Conservation (phyloP, 2,329 filamentous ascomycete genomes). For the Davidsoniella neocaledoniae region DNA sequence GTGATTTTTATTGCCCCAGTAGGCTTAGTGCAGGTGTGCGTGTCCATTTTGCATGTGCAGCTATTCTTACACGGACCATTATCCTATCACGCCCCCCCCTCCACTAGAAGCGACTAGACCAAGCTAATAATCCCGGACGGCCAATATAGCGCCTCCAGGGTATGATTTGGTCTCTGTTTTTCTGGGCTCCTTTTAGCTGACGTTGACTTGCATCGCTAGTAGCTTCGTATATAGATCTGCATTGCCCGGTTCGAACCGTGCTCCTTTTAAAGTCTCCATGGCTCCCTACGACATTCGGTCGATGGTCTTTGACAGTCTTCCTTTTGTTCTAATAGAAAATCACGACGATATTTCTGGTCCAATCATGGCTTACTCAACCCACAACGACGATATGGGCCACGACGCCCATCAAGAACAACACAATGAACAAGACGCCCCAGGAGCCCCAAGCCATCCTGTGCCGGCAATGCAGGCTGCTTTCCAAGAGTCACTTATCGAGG, state of each 20-base stretch:
- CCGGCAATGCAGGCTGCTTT: slow-evolving; percentile 65
- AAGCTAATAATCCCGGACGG: slow-evolving; percentile 8
- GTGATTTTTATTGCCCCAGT: slow-evolving; percentile 2
- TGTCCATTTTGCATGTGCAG: too few relatives aligned
- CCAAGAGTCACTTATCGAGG: slow-evolving; percentile 61
- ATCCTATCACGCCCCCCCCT: not conserved
- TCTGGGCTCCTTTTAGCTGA: slow-evolving; percentile 8
- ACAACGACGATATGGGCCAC: slow-evolving; percentile 8
- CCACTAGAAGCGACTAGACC: slow-evolving; percentile 9
- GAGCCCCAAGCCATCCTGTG: slow-evolving; percentile 46
- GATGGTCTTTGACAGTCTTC: slow-evolving; percentile 10
- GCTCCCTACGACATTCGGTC: slow-evolving; percentile 10
- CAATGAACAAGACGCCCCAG: not conserved
- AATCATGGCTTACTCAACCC: slow-evolving; percentile 4
- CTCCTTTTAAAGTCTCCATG: slow-evolving; percentile 11
- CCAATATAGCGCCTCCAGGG: slow-evolving; percentile 10
- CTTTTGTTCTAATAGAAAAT: slow-evolving; percentile 10
- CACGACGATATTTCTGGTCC: not conserved
- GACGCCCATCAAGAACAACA: not conserved
- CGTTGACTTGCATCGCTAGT: slow-evolving; percentile 6
- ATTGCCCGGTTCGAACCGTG: slow-evolving; percentile 3
- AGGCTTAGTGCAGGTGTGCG: slow-evolving; percentile 1
- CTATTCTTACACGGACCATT: slow-evolving; percentile 8
- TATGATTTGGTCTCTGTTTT: slow-evolving; percentile 4
- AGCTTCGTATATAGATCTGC: slow-evolving; percentile 12